Base-by-base conservation (phyloP, 345 rosid genomes). In the Clausena lansium region DNA sequence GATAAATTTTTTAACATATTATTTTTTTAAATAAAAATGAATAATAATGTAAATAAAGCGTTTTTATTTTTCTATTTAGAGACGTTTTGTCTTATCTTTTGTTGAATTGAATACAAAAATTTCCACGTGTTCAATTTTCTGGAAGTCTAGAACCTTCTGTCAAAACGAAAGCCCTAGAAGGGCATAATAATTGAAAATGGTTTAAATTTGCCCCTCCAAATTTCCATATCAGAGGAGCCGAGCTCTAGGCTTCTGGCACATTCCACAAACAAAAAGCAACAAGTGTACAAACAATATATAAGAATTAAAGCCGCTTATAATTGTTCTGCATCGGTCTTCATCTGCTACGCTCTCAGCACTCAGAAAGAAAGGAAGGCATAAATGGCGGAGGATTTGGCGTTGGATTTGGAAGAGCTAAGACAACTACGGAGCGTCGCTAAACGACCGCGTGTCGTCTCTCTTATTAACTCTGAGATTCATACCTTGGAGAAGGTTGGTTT, bases 331-430 rank as follows among this genome's bases (percentile, higher is more conserved):
- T 11, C 1, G 17, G 17, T 30, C 61, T 28, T 20, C 52, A 52
- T 17, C 27, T 3, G 6, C 70, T 0, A 13, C 64, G 1, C 38
- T 19, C 17, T 15, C 19, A 11, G 4, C 19, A 15, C 27, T 32
- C 66, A 1, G 17, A 39, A 72, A 33, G 6, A 2, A 70, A 55
- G 27, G 38, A 22, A 71, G 33, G 17, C 50, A 45, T 14, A 62
- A 55, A 93, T 93, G 98, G 97, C 95, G 32, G 97, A 89, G 36
- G 91, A 90, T 30, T 11, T 86, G 57, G 79, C 79, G 27, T 78
- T 92, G 60, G 99, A 94, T 83, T 83, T 96, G 86, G 91, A 83
- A 58, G 99, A 96, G 86, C 91, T 96, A 0, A 91, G 69, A 78
- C 89, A 91, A 20, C 86, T 96, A 20, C 93, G 88, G 70, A 88